A percentile compares a stretch with the other conserved stretches of the same genome.
phyloP scores from a whole-genome alignment of 1,139 yeast genomes.

The Blastobotrys proliferans region DNA sequence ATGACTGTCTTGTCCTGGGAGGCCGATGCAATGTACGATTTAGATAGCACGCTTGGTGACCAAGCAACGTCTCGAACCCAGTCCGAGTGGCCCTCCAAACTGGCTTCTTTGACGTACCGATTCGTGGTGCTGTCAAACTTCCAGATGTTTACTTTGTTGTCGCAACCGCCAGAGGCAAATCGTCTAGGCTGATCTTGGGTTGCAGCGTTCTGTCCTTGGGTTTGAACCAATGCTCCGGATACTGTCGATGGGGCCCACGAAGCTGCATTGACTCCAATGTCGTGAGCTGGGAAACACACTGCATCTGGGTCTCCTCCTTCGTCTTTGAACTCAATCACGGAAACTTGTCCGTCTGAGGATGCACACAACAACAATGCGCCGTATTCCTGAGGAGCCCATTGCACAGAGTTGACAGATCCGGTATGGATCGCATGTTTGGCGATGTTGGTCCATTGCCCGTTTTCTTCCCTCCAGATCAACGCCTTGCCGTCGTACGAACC shows the following conservation, averaged over 20 bases:
- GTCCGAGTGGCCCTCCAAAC: constrained; percentile 85
- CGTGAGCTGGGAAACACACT: constrained; percentile 71
- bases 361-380: constrained; percentile 90
- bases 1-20: constrained; percentile 94
- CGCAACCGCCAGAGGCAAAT: constrained; percentile 94
- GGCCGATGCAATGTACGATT: constrained; percentile 94
- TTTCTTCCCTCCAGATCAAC: constrained; percentile 91
- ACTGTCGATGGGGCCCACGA: constrained; percentile 85
- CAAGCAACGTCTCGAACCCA: constrained; percentile 99
- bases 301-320: constrained; percentile 72
- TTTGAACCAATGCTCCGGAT: constrained; percentile 35
- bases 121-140: constrained; percentile 53
- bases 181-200: constrained; percentile 38
- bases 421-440: constrained; percentile 86
- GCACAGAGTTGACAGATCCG: constrained; percentile 89
- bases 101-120: constrained; percentile 68
- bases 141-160: constrained; percentile 92
- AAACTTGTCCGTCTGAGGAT: constrained; percentile 88
- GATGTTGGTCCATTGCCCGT: constrained; percentile 82
- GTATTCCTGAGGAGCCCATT: constrained; percentile 97
- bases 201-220: constrained; percentile 8
- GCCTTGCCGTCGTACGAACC: constrained; percentile 96
- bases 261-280: constrained; percentile 90
- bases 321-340: constrained; percentile 86
- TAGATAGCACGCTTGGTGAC: constrained; percentile 87